Evolutionary conservation across 192 early-diverging fungal species (phyloP).

Genomic region (Coemansia sp.): DNA sequence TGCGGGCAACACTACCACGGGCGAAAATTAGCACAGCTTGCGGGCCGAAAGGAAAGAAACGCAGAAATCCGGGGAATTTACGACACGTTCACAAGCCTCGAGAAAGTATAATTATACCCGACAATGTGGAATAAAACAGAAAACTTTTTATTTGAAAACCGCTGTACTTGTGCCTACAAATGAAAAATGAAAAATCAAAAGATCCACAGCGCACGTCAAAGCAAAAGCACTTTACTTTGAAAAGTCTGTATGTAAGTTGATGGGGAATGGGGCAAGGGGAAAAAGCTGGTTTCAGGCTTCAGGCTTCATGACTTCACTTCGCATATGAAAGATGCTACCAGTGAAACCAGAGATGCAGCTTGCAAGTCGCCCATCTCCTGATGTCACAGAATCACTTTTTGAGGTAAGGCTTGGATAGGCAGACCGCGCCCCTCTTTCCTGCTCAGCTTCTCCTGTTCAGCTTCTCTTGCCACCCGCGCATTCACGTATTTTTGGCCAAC

Average conservation of each 20-base stretch:
- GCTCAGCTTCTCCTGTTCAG: too few species aligned
- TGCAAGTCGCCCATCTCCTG: not conserved
- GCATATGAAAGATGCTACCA: not conserved
- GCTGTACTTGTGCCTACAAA: too few species aligned
- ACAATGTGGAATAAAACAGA: not conserved
- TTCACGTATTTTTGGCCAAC: too few species aligned
- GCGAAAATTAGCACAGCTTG: not conserved
- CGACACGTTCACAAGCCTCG: not conserved
- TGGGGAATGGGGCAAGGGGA: not conserved
- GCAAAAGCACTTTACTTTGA: too few species aligned
- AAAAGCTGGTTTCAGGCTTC: too few species aligned
- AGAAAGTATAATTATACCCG: not conserved
- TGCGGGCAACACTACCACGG: too few species aligned
- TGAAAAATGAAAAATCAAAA: too few species aligned
- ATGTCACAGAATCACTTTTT: not conserved
- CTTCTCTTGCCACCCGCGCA: constrained; percentile 1
- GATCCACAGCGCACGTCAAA: too few species aligned
- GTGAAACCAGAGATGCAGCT: not conserved
- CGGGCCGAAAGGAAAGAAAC: not conserved
- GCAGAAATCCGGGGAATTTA: not conserved
- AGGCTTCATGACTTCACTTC: not conserved
- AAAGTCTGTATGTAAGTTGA: not conserved
- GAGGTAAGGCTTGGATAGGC: not conserved
- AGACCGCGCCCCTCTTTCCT: not conserved
- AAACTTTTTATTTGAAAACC: not conserved